Percentiles rank a stretch among this genome's conserved stretches.
These are phyloP conservation scores for Intubia oerlemansii DNA, from an alignment of 2,329 filamentous ascomycete genomes.

Conservation along the genomic window DNA sequence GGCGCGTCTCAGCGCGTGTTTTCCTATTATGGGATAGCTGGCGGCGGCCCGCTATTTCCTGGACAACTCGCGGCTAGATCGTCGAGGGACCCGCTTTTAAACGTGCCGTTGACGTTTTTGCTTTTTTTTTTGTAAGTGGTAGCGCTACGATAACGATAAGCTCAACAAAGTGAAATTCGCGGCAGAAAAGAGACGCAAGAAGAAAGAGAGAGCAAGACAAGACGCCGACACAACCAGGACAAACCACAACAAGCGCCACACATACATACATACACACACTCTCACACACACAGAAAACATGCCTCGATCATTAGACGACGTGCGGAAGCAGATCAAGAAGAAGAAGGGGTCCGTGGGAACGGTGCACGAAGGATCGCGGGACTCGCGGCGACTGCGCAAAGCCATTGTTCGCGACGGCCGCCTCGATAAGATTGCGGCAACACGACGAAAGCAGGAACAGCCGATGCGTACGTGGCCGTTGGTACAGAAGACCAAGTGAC, in stretches of 20 bases:
- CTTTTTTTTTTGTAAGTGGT: too few species aligned
- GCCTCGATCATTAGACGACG: constrained; percentile 61
- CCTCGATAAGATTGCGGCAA: constrained; percentile 48
- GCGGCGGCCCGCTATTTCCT: constrained; percentile 6
- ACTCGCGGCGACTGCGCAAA: constrained; percentile 60
- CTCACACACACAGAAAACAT: too few species aligned
- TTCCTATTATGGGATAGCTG: constrained; percentile 4
- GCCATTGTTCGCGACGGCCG: constrained; percentile 68
- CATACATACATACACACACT: too few species aligned
- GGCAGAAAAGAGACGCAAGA: too few species aligned
- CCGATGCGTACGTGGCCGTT: constrained; percentile 17
- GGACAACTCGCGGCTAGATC: too few species aligned
- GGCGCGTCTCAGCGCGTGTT: constrained; percentile 7
- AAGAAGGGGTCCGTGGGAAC: constrained; percentile 52
- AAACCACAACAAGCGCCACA: too few species aligned
- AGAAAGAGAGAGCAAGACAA: too few species aligned
- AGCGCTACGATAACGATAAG: too few species aligned
- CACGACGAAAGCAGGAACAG: constrained; percentile 52
- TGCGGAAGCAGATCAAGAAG: constrained; percentile 75
- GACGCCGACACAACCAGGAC: too few species aligned
- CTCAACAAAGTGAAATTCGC: too few species aligned
- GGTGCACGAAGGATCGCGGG: constrained; percentile 73
- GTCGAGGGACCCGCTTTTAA: too few species aligned
- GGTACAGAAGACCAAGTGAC: not conserved
- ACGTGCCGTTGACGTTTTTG: too few species aligned